phyloP scores from a whole-genome alignment of 1,139 yeast genomes.

The Scheffersomyces insectosa region DNA sequence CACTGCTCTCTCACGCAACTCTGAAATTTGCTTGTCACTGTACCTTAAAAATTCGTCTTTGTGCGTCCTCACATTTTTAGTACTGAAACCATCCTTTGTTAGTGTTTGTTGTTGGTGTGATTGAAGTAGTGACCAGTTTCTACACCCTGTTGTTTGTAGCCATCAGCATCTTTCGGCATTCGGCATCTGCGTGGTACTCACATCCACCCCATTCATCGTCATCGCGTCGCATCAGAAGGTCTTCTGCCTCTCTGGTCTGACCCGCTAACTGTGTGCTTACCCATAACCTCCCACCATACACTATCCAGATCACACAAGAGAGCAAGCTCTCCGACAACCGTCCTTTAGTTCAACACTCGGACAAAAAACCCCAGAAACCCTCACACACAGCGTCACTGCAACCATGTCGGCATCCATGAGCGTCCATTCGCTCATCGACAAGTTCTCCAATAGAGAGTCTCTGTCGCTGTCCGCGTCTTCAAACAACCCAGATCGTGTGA shows the following conservation, averaged over 20 bases:
- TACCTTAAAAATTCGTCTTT: too few relatives aligned
- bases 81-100: too few relatives aligned
- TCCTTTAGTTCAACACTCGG: neutral
- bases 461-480: slow-evolving; percentile 1
- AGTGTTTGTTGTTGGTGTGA: too few relatives aligned
- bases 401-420: slow-evolving; percentile 9
- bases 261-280: neutral
- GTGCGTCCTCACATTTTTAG: too few relatives aligned
- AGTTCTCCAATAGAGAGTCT: slow-evolving; percentile 7
- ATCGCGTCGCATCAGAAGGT: too few relatives aligned
- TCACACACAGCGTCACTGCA: neutral
- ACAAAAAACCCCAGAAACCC: neutral
- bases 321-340: neutral
- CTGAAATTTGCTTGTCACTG: too few relatives aligned
- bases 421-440: slow-evolving; percentile 17
- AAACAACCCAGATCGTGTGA: neutral
- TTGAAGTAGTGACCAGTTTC: neutral
- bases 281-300: neutral
- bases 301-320: neutral
- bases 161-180: too few relatives aligned
- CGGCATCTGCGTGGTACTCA: too few relatives aligned
- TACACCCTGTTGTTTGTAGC: neutral
- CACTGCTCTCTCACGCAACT: too few relatives aligned
- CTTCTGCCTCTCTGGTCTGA: too few relatives aligned
- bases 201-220: too few relatives aligned